These are phyloP conservation scores for Porcisia deanei DNA, from an alignment of 208 protist species.

Conservation along the genomic window DNA sequence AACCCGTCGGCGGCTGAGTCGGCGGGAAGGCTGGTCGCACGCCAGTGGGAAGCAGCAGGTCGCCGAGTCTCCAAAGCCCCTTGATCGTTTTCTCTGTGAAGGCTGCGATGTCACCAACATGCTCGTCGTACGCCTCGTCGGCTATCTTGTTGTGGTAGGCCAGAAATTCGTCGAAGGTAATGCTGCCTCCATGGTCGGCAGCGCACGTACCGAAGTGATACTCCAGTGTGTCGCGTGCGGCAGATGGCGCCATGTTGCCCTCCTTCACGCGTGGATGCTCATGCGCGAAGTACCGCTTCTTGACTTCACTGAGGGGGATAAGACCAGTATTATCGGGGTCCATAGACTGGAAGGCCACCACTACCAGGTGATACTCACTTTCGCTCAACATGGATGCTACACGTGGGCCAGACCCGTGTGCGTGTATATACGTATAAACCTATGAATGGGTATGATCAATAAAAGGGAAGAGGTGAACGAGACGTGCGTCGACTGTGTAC, in stretches of 20 bases:
- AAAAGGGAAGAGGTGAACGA: neutral
- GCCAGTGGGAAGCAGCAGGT: slow-evolving; percentile 73
- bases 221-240: slow-evolving; percentile 57
- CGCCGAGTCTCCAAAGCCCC: slow-evolving; percentile 70
- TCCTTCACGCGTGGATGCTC: slow-evolving; percentile 79
- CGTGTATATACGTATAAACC: neutral
- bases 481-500: neutral
- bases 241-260: slow-evolving; percentile 68
- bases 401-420: neutral
- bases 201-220: slow-evolving; percentile 63
- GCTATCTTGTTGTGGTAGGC: slow-evolving; percentile 79
- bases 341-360: slow-evolving; percentile 63
- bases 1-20: slow-evolving; percentile 37
- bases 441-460: neutral
- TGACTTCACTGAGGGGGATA: slow-evolving; percentile 52
- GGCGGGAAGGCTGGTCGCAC: slow-evolving; percentile 65
- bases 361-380: slow-evolving; percentile 35
- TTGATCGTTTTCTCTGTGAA: slow-evolving; percentile 73
- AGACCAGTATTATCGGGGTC: slow-evolving; percentile 41
- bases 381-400: slow-evolving; percentile 25
- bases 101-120: slow-evolving; percentile 45
- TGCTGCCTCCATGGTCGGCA: slow-evolving; percentile 43
- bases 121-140: slow-evolving; percentile 61
- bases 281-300: slow-evolving; percentile 56
- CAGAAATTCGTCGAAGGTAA: slow-evolving; percentile 84